Evolutionary conservation across 208 protist genomes (phyloP).

Genomic region (Kentomonas sorsogonicus): DNA sequence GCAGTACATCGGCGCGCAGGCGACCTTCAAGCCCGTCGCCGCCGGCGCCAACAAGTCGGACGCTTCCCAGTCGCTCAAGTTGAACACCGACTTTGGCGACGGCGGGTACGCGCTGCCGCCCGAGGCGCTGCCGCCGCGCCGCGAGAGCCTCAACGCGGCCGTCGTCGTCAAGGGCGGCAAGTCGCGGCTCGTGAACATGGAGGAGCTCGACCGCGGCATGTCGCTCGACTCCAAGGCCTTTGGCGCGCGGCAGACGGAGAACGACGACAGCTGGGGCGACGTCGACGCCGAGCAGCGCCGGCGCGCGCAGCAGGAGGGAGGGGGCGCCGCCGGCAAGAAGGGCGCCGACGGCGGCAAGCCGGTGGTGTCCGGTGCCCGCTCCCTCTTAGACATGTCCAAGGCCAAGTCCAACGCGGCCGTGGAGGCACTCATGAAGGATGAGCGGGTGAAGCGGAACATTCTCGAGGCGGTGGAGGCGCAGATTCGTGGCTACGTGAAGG

Average conservation of each 20-base stretch:
- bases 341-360: background rate
- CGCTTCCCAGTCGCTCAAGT: constrained; percentile 23
- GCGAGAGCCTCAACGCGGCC: constrained; percentile 16
- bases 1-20: constrained; percentile 32
- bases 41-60: constrained; percentile 15
- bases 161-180: constrained; percentile 1
- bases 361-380: constrained; percentile 16
- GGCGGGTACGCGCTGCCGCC: too few species aligned
- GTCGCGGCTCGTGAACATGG: background rate
- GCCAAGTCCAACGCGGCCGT: constrained; percentile 7
- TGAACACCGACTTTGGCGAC: too few species aligned
- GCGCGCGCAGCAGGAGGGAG: background rate
- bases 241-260: constrained; percentile 3
- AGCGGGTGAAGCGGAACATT: constrained; percentile 39
- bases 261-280: constrained; percentile 36
- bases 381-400: constrained; percentile 25
- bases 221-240: constrained; percentile 35
- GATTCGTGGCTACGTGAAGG: constrained; percentile 29
- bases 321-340: background rate
- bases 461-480: constrained; percentile 36
- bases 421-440: constrained; percentile 20
- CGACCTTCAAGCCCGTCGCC: constrained; percentile 27
- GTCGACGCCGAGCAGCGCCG: constrained; percentile 9
- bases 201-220: constrained; percentile 12
- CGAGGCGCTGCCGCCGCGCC: constrained; percentile 3